Base-by-base conservation (phyloP, 139 green algal species). In the Coelastrella sp. region DNA sequence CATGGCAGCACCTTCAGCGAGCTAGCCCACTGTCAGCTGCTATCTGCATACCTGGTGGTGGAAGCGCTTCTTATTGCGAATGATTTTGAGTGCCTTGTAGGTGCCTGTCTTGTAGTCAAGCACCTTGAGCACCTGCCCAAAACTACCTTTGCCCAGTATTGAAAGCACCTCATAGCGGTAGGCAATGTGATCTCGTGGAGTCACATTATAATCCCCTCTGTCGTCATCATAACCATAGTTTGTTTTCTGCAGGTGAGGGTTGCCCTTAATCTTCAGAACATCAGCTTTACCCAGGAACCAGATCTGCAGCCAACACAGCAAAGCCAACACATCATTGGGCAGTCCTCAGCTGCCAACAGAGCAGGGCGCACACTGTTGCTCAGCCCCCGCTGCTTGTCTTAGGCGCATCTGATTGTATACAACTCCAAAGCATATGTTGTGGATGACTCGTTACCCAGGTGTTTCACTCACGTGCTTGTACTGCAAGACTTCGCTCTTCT, bases 61-160 rank as follows among this genome's bases (percentile, higher is more conserved):
- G 92, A 98, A 99, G 82, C 96, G 93, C 92, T 97, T 98, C 93
- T 98, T 98, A 95, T 98, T 98, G 75, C 96, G 93, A 70, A 99
- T 98, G 78, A 99, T 90, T 91, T 99, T 99, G 22, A 99, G 87
- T 0, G 97, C 97, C 15, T 91, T 82, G 81, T 95, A 88, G 12
- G 12, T 85, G 72, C 94, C 93, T n/a, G 91, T 97, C 83, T 97
- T 96, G 92, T 98, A 95, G 86, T 98, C 97, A 72, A 96, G 93
- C 65, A 95, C 96, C 91, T 97, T 97, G 82, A 98, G 81, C 80
- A 98, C 97, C 93, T 97, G 96, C 11, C 96, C 96, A 91, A 98
- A 98, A 75, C 84, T 95, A 57, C 96, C 96, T 75, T 96, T 96
- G 57, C 97, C 97, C 87, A 99, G 87, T 10, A 96, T 72, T 8